Evolutionary conservation across 768 basidiomycete species (phyloP).

Genomic region (Termitomyces sp.): DNA sequence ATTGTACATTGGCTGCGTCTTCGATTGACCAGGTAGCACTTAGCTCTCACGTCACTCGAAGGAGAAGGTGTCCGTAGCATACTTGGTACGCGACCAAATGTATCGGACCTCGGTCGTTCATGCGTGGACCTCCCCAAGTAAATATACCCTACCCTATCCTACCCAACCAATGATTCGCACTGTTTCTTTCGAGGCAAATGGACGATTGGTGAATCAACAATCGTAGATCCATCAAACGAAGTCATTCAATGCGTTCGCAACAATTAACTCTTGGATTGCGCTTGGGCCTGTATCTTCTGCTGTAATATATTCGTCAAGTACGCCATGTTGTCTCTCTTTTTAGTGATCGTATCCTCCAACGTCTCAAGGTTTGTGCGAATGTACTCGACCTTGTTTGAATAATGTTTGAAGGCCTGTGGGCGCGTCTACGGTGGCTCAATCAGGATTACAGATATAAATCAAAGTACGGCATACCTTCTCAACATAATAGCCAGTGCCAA

Average conservation of each 20-base stretch:
- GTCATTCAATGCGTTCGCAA: background rate
- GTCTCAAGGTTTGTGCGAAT: constrained; percentile 80
- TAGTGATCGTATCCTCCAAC: constrained; percentile 83
- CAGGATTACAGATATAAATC: background rate
- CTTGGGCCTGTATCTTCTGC: constrained; percentile 38
- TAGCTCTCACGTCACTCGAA: too few species aligned
- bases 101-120: too few species aligned
- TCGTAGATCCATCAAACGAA: background rate
- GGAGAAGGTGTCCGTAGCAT: too few species aligned
- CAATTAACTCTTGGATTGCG: constrained; percentile 14
- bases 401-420: constrained; percentile 74
- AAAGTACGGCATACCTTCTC: constrained; percentile 61
- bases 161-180: background rate
- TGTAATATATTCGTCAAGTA: constrained; percentile 72
- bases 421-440: constrained; percentile 54
- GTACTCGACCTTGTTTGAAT: constrained; percentile 73
- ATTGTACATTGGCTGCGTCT: too few species aligned
- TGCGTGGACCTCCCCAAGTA: too few species aligned
- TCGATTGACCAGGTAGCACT: too few species aligned
- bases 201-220: background rate
- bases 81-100: too few species aligned
- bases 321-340: constrained; percentile 87
- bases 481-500: constrained; percentile 96
- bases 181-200: background rate
- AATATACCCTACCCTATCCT: too few species aligned